A percentile compares a stretch with the other conserved stretches of the same genome.
Conservation (phyloP, 1,284 basidiomycete genomes). For the Trametes sp. region DNA sequence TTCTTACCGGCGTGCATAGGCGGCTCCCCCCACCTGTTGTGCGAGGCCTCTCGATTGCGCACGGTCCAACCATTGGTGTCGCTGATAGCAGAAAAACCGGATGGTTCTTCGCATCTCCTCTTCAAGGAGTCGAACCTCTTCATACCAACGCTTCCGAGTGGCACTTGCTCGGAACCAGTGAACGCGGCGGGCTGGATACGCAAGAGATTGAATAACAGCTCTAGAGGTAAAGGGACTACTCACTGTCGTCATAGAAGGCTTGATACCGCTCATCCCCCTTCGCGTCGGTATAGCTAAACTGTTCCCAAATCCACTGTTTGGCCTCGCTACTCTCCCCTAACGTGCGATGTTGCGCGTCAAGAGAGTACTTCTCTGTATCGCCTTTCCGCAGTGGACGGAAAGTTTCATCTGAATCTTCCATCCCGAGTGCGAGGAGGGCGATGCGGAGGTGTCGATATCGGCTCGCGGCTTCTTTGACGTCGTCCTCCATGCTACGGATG, state of each 20-base stretch:
- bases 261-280: conserved; percentile 8
- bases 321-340: conserved; percentile 18
- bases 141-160: conserved; percentile 13
- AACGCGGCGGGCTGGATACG: conserved; percentile 12
- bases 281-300: conserved; percentile 11
- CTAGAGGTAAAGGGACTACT: background rate
- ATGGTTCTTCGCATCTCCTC: conserved; percentile 24
- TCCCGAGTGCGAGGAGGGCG: background rate
- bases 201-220: background rate
- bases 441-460: conserved; percentile 7
- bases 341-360: conserved; percentile 5
- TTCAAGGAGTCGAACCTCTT: conserved; percentile 14
- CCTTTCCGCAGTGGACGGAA: conserved; percentile 9
- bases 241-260: conserved; percentile 21
- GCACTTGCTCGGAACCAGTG: conserved; percentile 31
- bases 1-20: conserved; percentile 17
- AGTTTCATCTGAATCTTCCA: background rate
- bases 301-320: conserved; percentile 31
- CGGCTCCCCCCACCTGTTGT: background rate
- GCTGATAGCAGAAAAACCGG: conserved; percentile 15
- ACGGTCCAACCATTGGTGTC: conserved; percentile 16
- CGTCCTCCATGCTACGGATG: conserved; percentile 17
- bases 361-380: conserved; percentile 15
- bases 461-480: conserved; percentile 5
- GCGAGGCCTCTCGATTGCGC: conserved; percentile 19